Base-by-base conservation (phyloP, 2,329 filamentous ascomycete genomes). In the Aspergillus hortae region DNA sequence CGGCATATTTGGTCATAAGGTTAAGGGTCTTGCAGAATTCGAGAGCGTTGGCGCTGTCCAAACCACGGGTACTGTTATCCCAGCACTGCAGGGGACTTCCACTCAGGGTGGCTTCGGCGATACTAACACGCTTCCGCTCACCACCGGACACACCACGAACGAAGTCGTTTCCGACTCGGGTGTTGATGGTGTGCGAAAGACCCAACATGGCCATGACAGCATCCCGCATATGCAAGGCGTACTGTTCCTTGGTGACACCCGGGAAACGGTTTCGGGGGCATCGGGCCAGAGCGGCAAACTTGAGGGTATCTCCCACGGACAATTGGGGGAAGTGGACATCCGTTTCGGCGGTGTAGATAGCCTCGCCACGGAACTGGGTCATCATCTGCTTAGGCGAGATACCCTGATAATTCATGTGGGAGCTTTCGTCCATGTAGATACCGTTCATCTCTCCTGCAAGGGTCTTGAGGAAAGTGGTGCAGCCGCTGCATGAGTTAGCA, bases 401-500 rank as follows among this genome's bases (percentile, higher is more conserved):
- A 60, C 73, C 74, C 58, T 94, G 88, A 67, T 95, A 95, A 74
- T 95, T 94, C 69, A 95, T 82, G 53, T 88, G 82, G 0, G 89
- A 87, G 6, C 76, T 72, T 1, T 86, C 73, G 48, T 90, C 87
- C 46, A 94, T 80, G 60, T 82, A 83, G 63, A 95, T 87, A 56
- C 90, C 90, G 58, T 91, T 87, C 54, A 88, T 89, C 70, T 95
- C 89, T 58, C 90, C 90, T 6, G 89, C 83, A 57, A 95, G 81
- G 0, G 89, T 90, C 77, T 95, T 95, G 58, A 95, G 76, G 58
- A 95, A 86, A 2, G 90, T 95, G n/a, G 88, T 90, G 70, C 91
- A 95, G 52, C 75, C 74, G 52, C 70, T 66, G 21, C 44, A 17
- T 54, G 46, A 46, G 9, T 64, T 46, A 52, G 53, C 33, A 45